Evolutionary conservation across 805 yeast species (phyloP).

Genomic region (Kazachstania martiniae): DNA sequence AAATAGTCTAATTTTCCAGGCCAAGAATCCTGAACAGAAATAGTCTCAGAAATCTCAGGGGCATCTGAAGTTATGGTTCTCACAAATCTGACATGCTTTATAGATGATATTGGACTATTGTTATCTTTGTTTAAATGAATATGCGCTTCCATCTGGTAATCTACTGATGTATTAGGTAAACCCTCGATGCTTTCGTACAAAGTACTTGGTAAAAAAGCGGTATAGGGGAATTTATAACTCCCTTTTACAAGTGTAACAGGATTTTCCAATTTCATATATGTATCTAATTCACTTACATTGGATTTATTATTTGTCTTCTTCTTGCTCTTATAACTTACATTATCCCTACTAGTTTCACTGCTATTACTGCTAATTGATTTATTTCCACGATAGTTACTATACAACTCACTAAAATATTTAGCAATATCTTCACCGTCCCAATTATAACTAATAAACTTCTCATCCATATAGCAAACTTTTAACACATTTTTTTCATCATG

Average conservation of each 20-base stretch:
- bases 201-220: slow-evolving; percentile 71
- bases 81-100: slow-evolving; percentile 67
- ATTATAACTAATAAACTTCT: slow-evolving; percentile 56
- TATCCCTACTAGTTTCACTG: no score
- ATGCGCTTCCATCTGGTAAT: slow-evolving; percentile 64
- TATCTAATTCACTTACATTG: slow-evolving; percentile 25
- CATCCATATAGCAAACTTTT: no score
- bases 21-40: slow-evolving; percentile 94
- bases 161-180: slow-evolving; percentile 63
- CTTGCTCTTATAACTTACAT: no score
- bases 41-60: slow-evolving; percentile 80
- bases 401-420: slow-evolving; percentile 26
- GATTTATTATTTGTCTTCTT: slow-evolving; percentile 6
- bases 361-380: slow-evolving; percentile 12
- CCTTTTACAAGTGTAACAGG: slow-evolving; percentile 49
- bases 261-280: slow-evolving; percentile 10
- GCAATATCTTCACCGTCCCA: slow-evolving; percentile 64
- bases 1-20: slow-evolving; percentile 88
- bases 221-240: slow-evolving; percentile 85
- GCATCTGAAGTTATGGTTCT: slow-evolving; percentile 84
- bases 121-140: slow-evolving; percentile 80
- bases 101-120: slow-evolving; percentile 46
- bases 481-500: no score
- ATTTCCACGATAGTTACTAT: slow-evolving; percentile 11
- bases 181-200: slow-evolving; percentile 87